Conservation (phyloP, 1,284 basidiomycete species). For the Sphagnurus paluster region DNA sequence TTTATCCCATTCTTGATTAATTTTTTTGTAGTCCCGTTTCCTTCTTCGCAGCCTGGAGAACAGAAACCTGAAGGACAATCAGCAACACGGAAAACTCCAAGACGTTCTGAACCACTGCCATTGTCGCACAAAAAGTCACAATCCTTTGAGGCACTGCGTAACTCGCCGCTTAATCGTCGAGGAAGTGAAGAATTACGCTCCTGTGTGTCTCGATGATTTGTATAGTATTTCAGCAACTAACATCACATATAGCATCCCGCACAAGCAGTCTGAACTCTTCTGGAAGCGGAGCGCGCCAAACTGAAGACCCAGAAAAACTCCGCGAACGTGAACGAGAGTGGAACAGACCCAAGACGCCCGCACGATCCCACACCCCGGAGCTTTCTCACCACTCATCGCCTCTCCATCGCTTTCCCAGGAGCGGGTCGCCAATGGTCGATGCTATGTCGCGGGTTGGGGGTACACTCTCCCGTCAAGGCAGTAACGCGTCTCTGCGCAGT, state of each 20-base stretch:
- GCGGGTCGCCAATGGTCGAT: slow-evolving; percentile 20
- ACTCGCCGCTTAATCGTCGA: neutral
- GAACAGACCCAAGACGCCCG: slow-evolving; percentile 26
- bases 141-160: neutral
- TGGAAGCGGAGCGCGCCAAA: neutral
- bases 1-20: neutral
- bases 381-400: slow-evolving; percentile 29
- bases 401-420: slow-evolving; percentile 25
- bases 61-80: slow-evolving; percentile 1
- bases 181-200: slow-evolving; percentile 6
- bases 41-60: slow-evolving; percentile 7
- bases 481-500: slow-evolving; percentile 12
- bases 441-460: neutral
- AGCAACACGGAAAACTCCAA: neutral
- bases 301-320: slow-evolving; percentile 22
- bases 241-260: slow-evolving; percentile 13
- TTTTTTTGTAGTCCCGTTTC: slow-evolving; percentile 22
- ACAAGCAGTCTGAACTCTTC: slow-evolving; percentile 3
- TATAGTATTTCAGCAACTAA: too few species aligned
- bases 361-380: slow-evolving; percentile 31
- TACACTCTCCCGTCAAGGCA: slow-evolving; percentile 11
- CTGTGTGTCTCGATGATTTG: too few species aligned
- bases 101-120: neutral
- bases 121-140: slow-evolving; percentile 3
- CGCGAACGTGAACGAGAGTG: slow-evolving; percentile 38